A percentile compares a stretch with the other conserved stretches of the same genome.
These are phyloP conservation scores for Barbarea vulgaris DNA, from an alignment of 345 rosid species.

Conservation along the genomic window DNA sequence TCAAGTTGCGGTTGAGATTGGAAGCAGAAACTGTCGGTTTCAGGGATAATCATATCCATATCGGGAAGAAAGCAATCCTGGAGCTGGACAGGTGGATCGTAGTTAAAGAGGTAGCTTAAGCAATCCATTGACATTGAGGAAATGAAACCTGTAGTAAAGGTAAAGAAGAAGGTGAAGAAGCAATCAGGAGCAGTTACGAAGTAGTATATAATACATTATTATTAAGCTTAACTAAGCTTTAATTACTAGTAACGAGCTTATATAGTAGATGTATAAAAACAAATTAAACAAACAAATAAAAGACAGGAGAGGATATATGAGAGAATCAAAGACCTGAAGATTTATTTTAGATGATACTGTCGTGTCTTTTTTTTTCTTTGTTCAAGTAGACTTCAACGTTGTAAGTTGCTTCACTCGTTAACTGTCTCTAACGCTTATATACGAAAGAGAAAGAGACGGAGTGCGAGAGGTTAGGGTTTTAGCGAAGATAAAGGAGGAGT, in stretches of 20 bases:
- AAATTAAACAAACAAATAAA: conserved; percentile 5
- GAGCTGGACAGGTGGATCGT: conserved; percentile 38
- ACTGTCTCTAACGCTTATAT: conserved; percentile 34
- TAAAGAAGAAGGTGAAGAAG: conserved; percentile 36
- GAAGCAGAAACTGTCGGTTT: conserved; percentile 26
- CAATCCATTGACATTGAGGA: conserved; percentile 33
- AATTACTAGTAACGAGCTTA: conserved; percentile 27
- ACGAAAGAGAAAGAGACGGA: conserved; percentile 8
- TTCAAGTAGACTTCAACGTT: conserved; percentile 33
- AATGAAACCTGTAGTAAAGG: conserved; percentile 28
- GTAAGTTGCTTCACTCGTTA: conserved; percentile 20
- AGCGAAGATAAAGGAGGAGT: conserved; percentile 33
- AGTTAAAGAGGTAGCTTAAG: conserved; percentile 37
- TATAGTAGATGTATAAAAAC: neutral
- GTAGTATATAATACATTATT: neutral
- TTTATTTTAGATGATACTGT: conserved; percentile 20
- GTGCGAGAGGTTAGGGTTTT: conserved; percentile 17
- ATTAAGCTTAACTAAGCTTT: conserved; percentile 25
- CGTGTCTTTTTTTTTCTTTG: conserved; percentile 26
- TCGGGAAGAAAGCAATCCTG: conserved; percentile 38
- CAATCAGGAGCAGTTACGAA: conserved; percentile 33
- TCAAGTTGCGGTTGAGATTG: conserved; percentile 26
- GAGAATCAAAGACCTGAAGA: conserved; percentile 35
- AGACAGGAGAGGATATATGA: conserved; percentile 33
- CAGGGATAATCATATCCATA: conserved; percentile 35